Evolutionary conservation across 805 yeast species (phyloP).

Genomic region (Yarrowia bubula): DNA sequence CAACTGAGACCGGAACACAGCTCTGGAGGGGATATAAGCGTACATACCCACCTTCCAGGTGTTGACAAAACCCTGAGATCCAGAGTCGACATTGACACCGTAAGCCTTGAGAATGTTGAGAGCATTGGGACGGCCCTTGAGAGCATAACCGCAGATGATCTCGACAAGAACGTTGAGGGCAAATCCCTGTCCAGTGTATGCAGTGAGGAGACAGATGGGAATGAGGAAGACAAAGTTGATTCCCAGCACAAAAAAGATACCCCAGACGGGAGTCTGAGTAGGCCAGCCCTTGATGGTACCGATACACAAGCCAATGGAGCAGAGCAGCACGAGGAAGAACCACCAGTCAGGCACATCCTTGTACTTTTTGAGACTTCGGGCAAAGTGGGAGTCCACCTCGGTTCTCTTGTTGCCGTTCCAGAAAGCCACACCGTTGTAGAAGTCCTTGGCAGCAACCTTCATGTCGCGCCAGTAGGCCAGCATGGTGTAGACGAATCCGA

Average conservation of each 20-base stretch:
- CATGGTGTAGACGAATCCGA: conserved; percentile 38
- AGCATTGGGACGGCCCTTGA: conserved; percentile 62
- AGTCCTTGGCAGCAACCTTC: conserved; percentile 30
- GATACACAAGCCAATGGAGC: conserved; percentile 42
- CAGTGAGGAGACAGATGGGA: conserved; percentile 56
- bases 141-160: conserved; percentile 60
- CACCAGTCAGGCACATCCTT: conserved; percentile 76
- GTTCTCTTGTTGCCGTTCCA: neutral
- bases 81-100: conserved; percentile 61
- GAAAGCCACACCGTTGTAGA: neutral
- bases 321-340: conserved; percentile 50
- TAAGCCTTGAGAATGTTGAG: conserved; percentile 59
- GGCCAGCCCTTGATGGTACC: conserved; percentile 41
- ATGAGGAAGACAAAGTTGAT: conserved; percentile 55
- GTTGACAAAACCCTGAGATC: conserved; percentile 52
- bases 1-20: conserved; percentile 46
- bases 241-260: conserved; percentile 53
- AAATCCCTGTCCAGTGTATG: conserved; percentile 55
- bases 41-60: conserved; percentile 64
- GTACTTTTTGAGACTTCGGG: conserved; percentile 49
- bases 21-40: conserved; percentile 56
- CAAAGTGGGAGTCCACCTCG: conserved; percentile 29
- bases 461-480: conserved; percentile 26
- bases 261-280: conserved; percentile 58
- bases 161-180: conserved; percentile 63